Base-by-base conservation (phyloP, 129 eudicot genomes). In the Smallanthus sonchifolius region DNA sequence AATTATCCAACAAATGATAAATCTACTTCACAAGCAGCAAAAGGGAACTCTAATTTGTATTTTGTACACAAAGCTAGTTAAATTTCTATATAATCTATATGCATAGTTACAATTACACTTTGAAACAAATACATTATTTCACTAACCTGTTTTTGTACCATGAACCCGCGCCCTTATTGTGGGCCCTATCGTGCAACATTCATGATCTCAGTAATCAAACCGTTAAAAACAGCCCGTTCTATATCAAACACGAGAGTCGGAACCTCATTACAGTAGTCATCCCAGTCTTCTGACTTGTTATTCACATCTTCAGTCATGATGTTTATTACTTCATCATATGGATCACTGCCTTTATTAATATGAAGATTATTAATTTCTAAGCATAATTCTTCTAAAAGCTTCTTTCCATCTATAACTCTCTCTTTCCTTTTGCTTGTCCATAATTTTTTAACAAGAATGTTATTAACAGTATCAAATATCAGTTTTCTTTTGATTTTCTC, bases 221-320 rank as follows among this genome's bases (percentile, higher is more conserved):
- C 99, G 65, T 91, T 95, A 61, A 88, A 91, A 44, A 95, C 88
- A 65, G 83, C 82, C 15, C 97, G 87, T 76, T 95, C 99, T 47
- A 95, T 88, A 69, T 88, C 99, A 74, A 95, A 82, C 45, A 83
- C 94, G 75, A 95, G 45, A 30, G 84, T 89, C 77, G 97, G 87
- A 67, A 82, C 54, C 82, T 85, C 97, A 42, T 77, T 49, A 48
- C 74, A 42, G 57, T 63, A 66, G n/a, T 72, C 61, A 36, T 75
- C 79, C 97, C 99, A 95, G 45, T 80, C 83, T 65, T 72, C 80
- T 73, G 91, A 75, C 67, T 76, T 67, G 59, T 75, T 70, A 80
- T 65, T 81, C 85, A 90, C 83, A 77, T 94, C 93, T 43, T 80
- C 82, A 14, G 35, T 75, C 54, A 86, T 56, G 79, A 90, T 86